A percentile compares a stretch with the other conserved stretches of the same genome.
These are phyloP conservation scores for Zea luxurians DNA, from an alignment of 176 grass and related monocot genomes.

Conservation along the genomic window DNA sequence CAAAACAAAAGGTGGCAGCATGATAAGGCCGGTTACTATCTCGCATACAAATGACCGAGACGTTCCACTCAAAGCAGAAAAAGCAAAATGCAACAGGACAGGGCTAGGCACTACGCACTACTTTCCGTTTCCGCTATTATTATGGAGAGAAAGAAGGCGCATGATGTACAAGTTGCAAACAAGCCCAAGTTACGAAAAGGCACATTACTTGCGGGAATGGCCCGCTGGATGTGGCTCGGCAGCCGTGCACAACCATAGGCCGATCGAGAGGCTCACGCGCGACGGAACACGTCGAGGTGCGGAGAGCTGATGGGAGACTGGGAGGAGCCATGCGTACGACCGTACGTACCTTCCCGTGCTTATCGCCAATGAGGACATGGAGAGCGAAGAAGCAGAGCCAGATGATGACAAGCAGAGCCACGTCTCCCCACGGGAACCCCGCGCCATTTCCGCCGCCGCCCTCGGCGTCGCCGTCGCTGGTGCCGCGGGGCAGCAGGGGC, in stretches of 20 bases:
- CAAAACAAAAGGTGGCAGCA: neutral
- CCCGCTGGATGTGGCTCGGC: too few species aligned
- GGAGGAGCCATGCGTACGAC: neutral
- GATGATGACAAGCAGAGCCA: constrained; percentile 49
- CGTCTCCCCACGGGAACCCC: constrained; percentile 59
- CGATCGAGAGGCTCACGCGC: too few species aligned
- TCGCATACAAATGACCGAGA: constrained; percentile 2
- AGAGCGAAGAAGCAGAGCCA: constrained; percentile 87
- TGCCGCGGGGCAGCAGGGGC: constrained; percentile 29
- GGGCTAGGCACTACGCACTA: neutral
- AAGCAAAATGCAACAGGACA: neutral
- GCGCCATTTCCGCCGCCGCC: neutral
- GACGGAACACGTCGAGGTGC: too few species aligned
- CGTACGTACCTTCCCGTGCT: constrained; percentile 78
- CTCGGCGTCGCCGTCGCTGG: neutral
- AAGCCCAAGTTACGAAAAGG: neutral
- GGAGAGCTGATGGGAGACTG: neutral
- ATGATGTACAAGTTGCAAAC: neutral
- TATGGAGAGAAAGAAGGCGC: neutral
- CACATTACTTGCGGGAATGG: too few species aligned
- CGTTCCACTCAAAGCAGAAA: neutral
- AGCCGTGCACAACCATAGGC: too few species aligned
- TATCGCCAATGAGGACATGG: constrained; percentile 74
- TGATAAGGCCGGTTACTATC: neutral
- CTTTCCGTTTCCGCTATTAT: neutral